These are phyloP conservation scores for Angophora floribunda DNA, from an alignment of 345 rosid genomes.

Conservation along the genomic window DNA sequence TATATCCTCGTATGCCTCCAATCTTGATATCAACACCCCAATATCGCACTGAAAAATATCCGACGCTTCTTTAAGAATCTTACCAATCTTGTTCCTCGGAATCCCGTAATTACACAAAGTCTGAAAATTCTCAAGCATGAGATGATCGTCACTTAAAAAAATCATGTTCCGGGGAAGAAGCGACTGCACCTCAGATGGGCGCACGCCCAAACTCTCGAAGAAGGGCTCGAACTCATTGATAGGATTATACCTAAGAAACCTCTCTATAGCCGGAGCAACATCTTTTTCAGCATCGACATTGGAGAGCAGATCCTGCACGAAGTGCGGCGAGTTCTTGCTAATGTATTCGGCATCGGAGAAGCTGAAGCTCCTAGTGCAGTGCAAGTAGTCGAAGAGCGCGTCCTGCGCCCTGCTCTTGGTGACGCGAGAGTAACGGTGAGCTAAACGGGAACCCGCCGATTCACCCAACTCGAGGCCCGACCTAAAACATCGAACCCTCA, in stretches of 20 bases:
- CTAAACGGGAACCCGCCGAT: conserved; percentile 2
- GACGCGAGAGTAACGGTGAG: conserved; percentile 19
- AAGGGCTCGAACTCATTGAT: conserved; percentile 85
- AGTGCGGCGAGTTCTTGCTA: conserved; percentile 65
- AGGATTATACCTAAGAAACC: conserved; percentile 63
- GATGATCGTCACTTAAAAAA: conserved; percentile 43
- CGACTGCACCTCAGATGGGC: conserved; percentile 22
- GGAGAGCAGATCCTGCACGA: conserved; percentile 36
- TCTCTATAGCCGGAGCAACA: conserved; percentile 28
- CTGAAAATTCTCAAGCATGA: conserved; percentile 59
- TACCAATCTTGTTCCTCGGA: conserved; percentile 62
- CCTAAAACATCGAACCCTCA: neutral
- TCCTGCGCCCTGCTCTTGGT: conserved; percentile 42
- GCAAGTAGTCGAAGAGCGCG: conserved; percentile 73
- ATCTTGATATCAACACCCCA: conserved; percentile 35
- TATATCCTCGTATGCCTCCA: conserved; percentile 46
- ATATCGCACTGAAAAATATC: conserved; percentile 39
- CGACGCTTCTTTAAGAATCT: conserved; percentile 49
- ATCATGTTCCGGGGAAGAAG: conserved; percentile 43
- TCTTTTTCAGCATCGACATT: conserved; percentile 39
- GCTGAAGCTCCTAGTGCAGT: conserved; percentile 45
- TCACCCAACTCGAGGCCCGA: neutral
- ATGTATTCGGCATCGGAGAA: conserved; percentile 75
- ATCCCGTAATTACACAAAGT: conserved; percentile 57
- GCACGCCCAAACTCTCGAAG: conserved; percentile 80